These are phyloP conservation scores for Ophiostoma perfectum DNA, from an alignment of 2,329 filamentous ascomycete genomes.

Conservation along the genomic window DNA sequence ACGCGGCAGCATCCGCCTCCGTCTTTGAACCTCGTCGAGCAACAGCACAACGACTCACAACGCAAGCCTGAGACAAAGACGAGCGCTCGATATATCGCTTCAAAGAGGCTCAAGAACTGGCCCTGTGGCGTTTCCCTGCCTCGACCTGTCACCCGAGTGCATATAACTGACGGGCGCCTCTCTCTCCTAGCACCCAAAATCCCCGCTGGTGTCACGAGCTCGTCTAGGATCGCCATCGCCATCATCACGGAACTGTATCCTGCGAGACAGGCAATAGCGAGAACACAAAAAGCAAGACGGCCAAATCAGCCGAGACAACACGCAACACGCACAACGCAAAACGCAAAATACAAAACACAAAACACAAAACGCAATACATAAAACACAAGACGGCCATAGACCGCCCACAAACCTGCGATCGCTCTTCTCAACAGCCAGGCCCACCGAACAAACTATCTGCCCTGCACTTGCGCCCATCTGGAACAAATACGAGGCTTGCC, in stretches of 20 bases:
- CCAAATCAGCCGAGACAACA: neutral
- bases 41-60: neutral
- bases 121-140: neutral
- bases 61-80: neutral
- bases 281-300: neutral
- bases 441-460: slow-evolving; percentile 7
- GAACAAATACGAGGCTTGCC: slow-evolving; percentile 7
- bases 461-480: neutral
- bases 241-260: neutral
- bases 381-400: neutral
- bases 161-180: slow-evolving; percentile 7
- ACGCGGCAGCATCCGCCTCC: neutral
- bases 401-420: too few relatives aligned
- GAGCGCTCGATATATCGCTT: neutral
- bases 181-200: neutral
- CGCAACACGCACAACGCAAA: neutral
- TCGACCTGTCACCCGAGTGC: neutral
- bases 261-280: neutral
- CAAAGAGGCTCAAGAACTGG: neutral
- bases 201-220: neutral
- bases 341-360: neutral
- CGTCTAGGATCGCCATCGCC: neutral
- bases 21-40: neutral
- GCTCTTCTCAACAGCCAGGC: neutral
- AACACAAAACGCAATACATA: neutral